Base-by-base conservation (phyloP, 2,329 filamentous ascomycete species). In the Sclerotinia trifoliorum region DNA sequence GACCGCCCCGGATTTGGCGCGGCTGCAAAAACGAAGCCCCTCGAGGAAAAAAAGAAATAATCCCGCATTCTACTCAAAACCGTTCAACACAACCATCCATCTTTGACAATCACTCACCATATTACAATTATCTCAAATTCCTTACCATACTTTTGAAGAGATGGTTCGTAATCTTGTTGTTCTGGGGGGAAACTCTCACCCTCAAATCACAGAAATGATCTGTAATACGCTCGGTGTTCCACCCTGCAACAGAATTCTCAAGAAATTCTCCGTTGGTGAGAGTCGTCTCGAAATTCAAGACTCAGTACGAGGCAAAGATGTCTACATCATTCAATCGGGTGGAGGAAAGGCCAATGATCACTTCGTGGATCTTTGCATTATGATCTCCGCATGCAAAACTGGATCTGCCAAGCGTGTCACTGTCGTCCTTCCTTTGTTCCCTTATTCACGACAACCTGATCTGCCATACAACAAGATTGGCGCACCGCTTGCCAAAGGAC, bases 141-240 rank as follows among this genome's bases (percentile, higher is more conserved):
- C 58, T 39, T 39, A 15, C 29, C 58, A 35, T 62, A 54, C 56
- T 63, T 51, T 39, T n/a, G 46, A 57, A 52, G 75, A 39, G 35
- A 97, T 97, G 93, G 94, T 97, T 74, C 90, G 94, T 80, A 97
- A 97, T 80, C 93, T 99, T 73, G 92, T 97, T 77, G 87, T 99
- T 71, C 88, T 99, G 73, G 93, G 94, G 75, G 94, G 95, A 70
- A 95, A 91, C 79, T 97, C 94, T 77, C 94, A 98, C 82, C 94
- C 94, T 26, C 84, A 90, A 77, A 87, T 98, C 74, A 91, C 92
- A 73, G 90, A 96, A 75, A 91, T 85, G 70, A 92, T 99, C 78
- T 96, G 92, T 85, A 90, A 90, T 75, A 90, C 93, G 74, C 89
- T 99, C 70, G 92, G 94, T 74, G 88, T 99, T 66, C 90, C 93